Base-by-base conservation (phyloP, 495 filamentous ascomycete species). In the Lophiostoma macrostomum region DNA sequence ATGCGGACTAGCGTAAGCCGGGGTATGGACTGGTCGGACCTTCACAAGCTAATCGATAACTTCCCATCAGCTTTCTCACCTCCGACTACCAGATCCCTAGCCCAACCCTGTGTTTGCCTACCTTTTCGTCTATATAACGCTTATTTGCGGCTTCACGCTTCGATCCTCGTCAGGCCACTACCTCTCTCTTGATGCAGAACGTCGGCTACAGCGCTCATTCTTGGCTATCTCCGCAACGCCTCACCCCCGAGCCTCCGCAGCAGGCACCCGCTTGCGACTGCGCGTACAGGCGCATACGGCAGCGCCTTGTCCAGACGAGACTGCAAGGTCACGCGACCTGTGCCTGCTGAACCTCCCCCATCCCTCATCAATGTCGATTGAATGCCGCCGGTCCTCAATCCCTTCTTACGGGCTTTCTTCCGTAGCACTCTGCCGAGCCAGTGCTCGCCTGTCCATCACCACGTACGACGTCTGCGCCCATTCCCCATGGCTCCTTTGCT, bases 321-420 rank as follows among this genome's bases (percentile, higher is more conserved):
- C 38, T 27, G 42, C 49, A 49, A 56, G 57, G 44, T 32, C 57
- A 25, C 50, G 56, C 50, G 57, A 24, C 36, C 57, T 51, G 42
- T 50, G 50, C 43, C 18, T 34, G 13, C 27, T 22, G 36, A 29
- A 41, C n/a, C n/a, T 16, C 40, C 32, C 51, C 11, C 24, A 23
- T 12, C 28, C 8, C 12, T 45, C 30, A 37, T 64, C 51, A 11
- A 71, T 74, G 72, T 73, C 70, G 72, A 74, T 73, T 89, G 91
- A 88, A 96, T 97, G 91, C 91, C 91, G 84, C 89, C 93, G 35
- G 50, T 54, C 75, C 82, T 97, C 84, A 99, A 97, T 73, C 93
- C 94, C 67, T 96, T 95, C 72, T 80, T 99, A 67, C 84, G 87
- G 77, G 88, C 94, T 76, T 96, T 97, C 86, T 95, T 96, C 80